Conservation (phyloP, 106 monocot genomes). For the Agapanthus africanus region DNA sequence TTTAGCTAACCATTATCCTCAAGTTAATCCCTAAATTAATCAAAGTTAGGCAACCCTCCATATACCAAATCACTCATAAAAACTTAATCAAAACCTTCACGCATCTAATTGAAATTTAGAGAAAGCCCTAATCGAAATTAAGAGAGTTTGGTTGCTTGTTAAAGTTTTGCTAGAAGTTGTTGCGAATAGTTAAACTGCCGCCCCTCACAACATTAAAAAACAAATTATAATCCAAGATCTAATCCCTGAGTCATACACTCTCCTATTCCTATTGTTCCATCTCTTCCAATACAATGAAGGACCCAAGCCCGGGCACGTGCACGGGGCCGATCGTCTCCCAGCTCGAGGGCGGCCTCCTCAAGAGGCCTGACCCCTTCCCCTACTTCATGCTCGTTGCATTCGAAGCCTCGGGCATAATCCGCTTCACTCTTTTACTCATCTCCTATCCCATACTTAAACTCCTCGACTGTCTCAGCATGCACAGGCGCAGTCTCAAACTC, state of each 20-base stretch:
- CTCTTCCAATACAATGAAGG: not conserved
- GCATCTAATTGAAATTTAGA: not conserved
- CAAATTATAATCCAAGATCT: not conserved
- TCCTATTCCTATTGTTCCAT: not conserved
- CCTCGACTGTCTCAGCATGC: slow-evolving; percentile 2
- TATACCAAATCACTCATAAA: not conserved
- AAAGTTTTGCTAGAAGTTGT: not conserved
- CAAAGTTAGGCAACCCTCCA: slow-evolving; percentile 1
- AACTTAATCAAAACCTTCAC: not conserved
- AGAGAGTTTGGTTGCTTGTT: not conserved
- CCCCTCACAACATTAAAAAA: not conserved
- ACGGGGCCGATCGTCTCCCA: slow-evolving; percentile 32
- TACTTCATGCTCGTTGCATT: slow-evolving; percentile 95
- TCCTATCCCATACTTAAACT: slow-evolving; percentile 49
- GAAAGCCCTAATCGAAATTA: too few relatives aligned
- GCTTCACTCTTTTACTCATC: slow-evolving; percentile 53
- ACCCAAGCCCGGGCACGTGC: not conserved
- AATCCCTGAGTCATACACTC: not conserved
- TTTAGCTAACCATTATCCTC: slow-evolving; percentile 2
- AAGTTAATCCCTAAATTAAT: not conserved
- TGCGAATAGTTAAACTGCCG: slow-evolving; percentile 4
- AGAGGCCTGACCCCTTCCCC: slow-evolving; percentile 56
- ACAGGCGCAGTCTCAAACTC: slow-evolving; percentile 20
- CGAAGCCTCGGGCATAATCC: slow-evolving; percentile 66
- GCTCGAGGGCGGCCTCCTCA: slow-evolving; percentile 71